Evolutionary conservation across 1,139 yeast genomes (phyloP), one percentile per base, ranked within the genome.

Genomic region (Pichia sp.): DNA sequence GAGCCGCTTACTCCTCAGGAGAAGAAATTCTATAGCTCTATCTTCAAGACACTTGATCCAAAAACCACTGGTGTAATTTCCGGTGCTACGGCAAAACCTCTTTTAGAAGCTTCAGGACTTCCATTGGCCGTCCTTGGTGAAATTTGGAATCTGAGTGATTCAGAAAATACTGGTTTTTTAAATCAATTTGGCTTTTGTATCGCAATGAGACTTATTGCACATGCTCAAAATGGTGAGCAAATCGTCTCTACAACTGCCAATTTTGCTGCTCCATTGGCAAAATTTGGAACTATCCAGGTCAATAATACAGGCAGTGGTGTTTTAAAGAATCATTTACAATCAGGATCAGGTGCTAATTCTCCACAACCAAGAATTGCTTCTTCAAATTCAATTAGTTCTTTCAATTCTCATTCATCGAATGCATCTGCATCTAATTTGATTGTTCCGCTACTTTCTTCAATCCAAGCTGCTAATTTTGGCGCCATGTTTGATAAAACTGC

Each of bases 121-220:
- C 82, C 95, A 7, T 83, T 95, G 3, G 72, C 80, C 22, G 69
- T 78, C 33, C 70, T 92, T 42, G 96, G 97, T 4, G 95, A 89
- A 63, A 82, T 94, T 50, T 94, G 98, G 98, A 94, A 87, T 62
- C 63, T 85, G 39, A 90, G 96, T 16, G 99, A 92, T 66, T 74
- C 77, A 22, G 82, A 80, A 51, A 89, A 87, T 65, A 74, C 81
- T 54, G 99, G 98, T 0, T 86, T 83, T 61, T 71, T 94, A 54
- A 83, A 86, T 55, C 89, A 82, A 60, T 73, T 76, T 51, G 92
- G 92, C 26, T 94, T 94, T 65, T 78, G 87, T 51, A 74, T 80
- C 46, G 96, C 97, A 28, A 74, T 92, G 78, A 76, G 99, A 62
- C 70, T 87, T 55, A 87, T 94, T 59, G 96, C 95, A 27, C 86